phyloP scores from a whole-genome alignment of 306 rosid species.

The Comarum palustre region DNA sequence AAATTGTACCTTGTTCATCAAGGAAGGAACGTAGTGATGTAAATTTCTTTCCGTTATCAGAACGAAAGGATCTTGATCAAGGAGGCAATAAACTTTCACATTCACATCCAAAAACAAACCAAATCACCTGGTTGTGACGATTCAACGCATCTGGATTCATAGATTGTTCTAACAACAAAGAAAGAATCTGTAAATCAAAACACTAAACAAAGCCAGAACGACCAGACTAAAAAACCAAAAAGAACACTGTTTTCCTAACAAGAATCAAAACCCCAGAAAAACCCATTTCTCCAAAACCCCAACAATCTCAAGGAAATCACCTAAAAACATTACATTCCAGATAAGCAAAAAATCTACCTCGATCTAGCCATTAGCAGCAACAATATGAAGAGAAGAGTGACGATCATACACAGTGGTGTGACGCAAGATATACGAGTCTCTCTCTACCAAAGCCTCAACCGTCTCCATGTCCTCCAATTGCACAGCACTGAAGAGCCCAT shows the following conservation, averaged over 20 bases:
- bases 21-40: too few species aligned
- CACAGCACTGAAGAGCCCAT: constrained; percentile 75
- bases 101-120: constrained; percentile 4
- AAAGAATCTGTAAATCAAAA: constrained; percentile 53
- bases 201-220: constrained; percentile 11
- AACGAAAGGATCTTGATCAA: too few species aligned
- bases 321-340: background rate
- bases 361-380: constrained; percentile 97
- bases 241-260: background rate
- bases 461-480: constrained; percentile 62
- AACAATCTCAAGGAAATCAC: background rate
- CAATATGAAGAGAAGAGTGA: constrained; percentile 82
- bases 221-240: background rate
- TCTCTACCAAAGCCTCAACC: constrained; percentile 43
- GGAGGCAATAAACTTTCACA: constrained; percentile 7
- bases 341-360: constrained; percentile 42
- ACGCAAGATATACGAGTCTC: constrained; percentile 48
- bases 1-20: too few species aligned
- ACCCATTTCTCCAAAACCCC: constrained; percentile 11
- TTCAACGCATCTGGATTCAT: constrained; percentile 78
- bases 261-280: constrained; percentile 16
- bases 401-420: constrained; percentile 77
- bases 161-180: constrained; percentile 69
- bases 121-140: constrained; percentile 82
- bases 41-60: too few species aligned